phyloP scores from a whole-genome alignment of 1,139 yeast genomes.

The Kodamaea arcana region DNA sequence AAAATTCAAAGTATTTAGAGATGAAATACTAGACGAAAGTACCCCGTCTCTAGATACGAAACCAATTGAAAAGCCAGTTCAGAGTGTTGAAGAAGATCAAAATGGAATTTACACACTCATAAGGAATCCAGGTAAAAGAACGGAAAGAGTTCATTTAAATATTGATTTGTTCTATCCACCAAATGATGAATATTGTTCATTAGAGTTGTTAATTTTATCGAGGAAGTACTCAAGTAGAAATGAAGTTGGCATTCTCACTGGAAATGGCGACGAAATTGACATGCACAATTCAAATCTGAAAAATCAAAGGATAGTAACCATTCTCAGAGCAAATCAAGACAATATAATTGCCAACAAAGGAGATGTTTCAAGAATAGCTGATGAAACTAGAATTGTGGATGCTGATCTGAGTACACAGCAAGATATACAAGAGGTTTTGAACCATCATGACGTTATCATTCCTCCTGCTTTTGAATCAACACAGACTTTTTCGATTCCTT shows the following conservation, averaged over 20 bases:
- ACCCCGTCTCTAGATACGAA: not conserved
- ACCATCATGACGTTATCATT: not conserved
- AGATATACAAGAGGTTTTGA: not conserved
- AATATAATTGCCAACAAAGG: not conserved
- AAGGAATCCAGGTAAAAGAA: slow-evolving; percentile 54
- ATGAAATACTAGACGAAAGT: slow-evolving; percentile 10
- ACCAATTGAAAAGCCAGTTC: slow-evolving; percentile 1
- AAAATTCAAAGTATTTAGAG: slow-evolving; percentile 42
- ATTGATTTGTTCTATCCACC: slow-evolving; percentile 52
- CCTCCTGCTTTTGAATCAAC: slow-evolving; percentile 11
- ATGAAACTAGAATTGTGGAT: not conserved
- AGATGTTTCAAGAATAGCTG: not conserved
- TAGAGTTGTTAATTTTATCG: slow-evolving; percentile 51
- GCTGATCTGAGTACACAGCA: slow-evolving; percentile 1
- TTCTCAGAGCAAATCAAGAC: not conserved
- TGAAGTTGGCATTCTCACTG: not conserved
- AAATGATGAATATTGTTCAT: slow-evolving; percentile 49
- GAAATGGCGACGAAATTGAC: not conserved
- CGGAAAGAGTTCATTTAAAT: slow-evolving; percentile 63
- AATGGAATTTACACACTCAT: slow-evolving; percentile 46
- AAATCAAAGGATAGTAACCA: not conserved
- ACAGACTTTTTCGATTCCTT: slow-evolving; percentile 32
- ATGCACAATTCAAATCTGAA: not conserved
- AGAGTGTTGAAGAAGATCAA: slow-evolving; percentile 29
- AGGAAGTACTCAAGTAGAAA: not conserved